Conservation (phyloP, 768 basidiomycete genomes). For the Termitomyces sp. region DNA sequence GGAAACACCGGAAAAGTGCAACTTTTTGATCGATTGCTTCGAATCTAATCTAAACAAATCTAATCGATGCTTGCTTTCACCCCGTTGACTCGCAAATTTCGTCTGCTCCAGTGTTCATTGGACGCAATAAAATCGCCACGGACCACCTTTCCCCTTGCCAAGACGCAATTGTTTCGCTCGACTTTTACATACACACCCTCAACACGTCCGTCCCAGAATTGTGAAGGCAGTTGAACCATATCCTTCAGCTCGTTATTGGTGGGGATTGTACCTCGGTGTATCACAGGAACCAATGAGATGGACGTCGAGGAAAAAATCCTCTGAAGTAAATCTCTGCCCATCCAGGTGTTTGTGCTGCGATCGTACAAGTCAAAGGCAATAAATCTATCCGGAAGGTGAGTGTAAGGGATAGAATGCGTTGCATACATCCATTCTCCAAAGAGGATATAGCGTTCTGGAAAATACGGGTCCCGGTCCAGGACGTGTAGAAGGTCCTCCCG, state of each 20-base stretch:
- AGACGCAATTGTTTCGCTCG: conserved; percentile 34
- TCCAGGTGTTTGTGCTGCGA: conserved; percentile 36
- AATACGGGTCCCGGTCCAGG: conserved; percentile 43
- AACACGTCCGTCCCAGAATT: conserved; percentile 40
- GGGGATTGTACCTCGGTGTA: conserved; percentile 38
- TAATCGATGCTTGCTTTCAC: conserved; percentile 19
- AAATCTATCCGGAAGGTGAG: conserved; percentile 47
- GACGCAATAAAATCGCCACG: conserved; percentile 57
- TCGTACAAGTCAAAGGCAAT: conserved; percentile 59
- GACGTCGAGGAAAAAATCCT: conserved; percentile 29
- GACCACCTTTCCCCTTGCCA: conserved; percentile 49
- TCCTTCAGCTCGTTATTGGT: conserved; percentile 29
- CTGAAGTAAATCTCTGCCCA: conserved; percentile 28
- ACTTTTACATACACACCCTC: conserved; percentile 58
- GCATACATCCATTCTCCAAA: conserved; percentile 63
- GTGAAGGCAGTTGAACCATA: conserved; percentile 41
- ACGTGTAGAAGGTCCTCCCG: conserved; percentile 34
- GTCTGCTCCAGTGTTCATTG: conserved; percentile 56
- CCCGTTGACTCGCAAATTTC: conserved; percentile 31
- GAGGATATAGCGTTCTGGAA: conserved; percentile 51
- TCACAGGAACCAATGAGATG: conserved; percentile 36
- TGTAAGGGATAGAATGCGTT: conserved; percentile 57
- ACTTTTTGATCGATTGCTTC: conserved; percentile 6
- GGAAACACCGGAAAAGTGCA: neutral
- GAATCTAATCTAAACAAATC: conserved; percentile 17